Base-by-base conservation (phyloP, 257 asterid genomes). In the Solanum chilense region DNA sequence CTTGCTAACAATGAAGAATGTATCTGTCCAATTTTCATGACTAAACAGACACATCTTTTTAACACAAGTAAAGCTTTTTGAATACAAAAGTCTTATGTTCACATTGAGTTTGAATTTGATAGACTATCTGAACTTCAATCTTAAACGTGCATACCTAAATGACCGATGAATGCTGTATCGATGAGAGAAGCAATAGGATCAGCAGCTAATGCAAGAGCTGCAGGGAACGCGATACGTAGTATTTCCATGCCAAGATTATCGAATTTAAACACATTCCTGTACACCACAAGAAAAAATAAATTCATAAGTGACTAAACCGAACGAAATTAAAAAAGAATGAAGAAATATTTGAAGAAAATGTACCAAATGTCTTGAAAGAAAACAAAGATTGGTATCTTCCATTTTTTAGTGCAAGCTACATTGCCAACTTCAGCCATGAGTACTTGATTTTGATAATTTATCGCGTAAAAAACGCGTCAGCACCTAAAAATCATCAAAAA, bases 121-220 rank as follows among this genome's bases (percentile, higher is more conserved):
- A 16, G 69, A 62, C 29, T 5, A 62, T 0, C 3, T 23, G 69
- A 62, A 10, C 15, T 62, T 62, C 87, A 93, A 1, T 6, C 96
- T 98, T 1, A 33, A 31, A 70, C 2, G 56, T 89, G 5, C n/a
- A 37, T 89, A 93, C 99, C 99, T 90, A 97, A 90, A 86, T 89
- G 99, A 68, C 99, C 99, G 11, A 97, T 94, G 73, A 97, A 97
- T 5, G 93, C 97, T 0, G 99, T 97, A 85, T 97, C 99, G 5
- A 97, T 93, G 60, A 97, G 89, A 33, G 99, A 97, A 13, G 99
- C 99, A 2, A 97, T 76, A 7, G 99, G 99, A 88, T 97, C 99
- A 21, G 99, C 99, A 45, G 99, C 99, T 91, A 97, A 86, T 12
- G 99, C 99, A 76, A 97, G 73, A 39, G 99, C 99, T 5, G 99